A percentile compares a stretch with the other conserved stretches of the same genome.
Conservation (phyloP, 2,329 filamentous ascomycete species). For the Cyanodermella asteris region DNA sequence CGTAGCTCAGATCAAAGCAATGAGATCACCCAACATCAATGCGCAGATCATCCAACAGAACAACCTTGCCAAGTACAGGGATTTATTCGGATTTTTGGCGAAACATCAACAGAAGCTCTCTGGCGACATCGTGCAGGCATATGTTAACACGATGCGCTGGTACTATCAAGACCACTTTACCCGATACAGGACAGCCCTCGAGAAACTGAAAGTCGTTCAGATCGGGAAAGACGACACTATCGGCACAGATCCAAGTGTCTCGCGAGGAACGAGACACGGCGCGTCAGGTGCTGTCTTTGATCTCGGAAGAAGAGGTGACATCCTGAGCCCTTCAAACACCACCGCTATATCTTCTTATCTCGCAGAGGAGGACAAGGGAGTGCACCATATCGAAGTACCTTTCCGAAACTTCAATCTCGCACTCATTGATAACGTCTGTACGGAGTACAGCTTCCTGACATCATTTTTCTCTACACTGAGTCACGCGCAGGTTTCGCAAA, state of each 20-base stretch:
- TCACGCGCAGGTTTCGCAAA: constrained; percentile 55
- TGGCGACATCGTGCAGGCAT: constrained; percentile 77
- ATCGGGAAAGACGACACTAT: constrained; percentile 70
- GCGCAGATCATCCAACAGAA: constrained; percentile 93
- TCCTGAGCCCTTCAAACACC: constrained; percentile 51
- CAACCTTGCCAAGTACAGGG: constrained; percentile 70
- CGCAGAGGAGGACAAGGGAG: constrained; percentile 69
- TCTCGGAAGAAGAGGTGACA: constrained; percentile 64
- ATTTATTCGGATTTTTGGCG: constrained; percentile 67
- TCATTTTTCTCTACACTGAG: constrained; percentile 69
- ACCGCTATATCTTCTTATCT: constrained; percentile 68
- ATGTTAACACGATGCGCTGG: constrained; percentile 97
- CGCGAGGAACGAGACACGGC: constrained; percentile 27
- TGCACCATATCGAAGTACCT: constrained; percentile 71
- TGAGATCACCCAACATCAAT: constrained; percentile 89
- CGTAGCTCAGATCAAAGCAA: constrained; percentile 79
- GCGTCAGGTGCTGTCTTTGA: constrained; percentile 33
- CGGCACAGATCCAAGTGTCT: constrained; percentile 51
- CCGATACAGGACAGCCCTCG: constrained; percentile 64
- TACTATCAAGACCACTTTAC: constrained; percentile 86
- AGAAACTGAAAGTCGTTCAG: constrained; percentile 61
- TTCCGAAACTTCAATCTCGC: constrained; percentile 93
- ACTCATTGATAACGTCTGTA: constrained; percentile 76
- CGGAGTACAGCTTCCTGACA: constrained; percentile 85
- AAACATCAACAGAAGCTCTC: constrained; percentile 64